Evolutionary conservation across 2,329 filamentous ascomycete genomes (phyloP), one percentile per base, ranked within the genome.

Genomic region (Colletotrichum aenigma): DNA sequence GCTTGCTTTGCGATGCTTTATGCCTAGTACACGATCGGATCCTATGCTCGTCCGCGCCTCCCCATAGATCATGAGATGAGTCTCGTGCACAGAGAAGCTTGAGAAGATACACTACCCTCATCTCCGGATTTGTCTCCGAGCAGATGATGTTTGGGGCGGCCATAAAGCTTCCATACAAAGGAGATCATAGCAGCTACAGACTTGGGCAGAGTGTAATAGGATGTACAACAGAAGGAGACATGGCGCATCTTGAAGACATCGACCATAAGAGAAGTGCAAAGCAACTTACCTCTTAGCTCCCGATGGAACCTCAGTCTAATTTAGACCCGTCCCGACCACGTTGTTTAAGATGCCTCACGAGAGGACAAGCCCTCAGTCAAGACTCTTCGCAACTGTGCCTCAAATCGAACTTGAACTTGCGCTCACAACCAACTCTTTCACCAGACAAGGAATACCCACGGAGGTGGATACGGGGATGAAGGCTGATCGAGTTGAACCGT

Each of bases 401-500:
- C 9, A 30, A 26, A 55, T 16, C 58, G 28, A 18, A 55, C 56
- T 69, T 55, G 30, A 30, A 58, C 26, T 26, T 34, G 24, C 32
- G 12, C n/a, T 18, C 9, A 60, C 10, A 4, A n/a, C 16, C 28
- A 18, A 24, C 24, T 58, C 12, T 9, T 28, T 36, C 16, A 13
- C 43, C 26, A 61, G 71, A 55, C 70, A 76, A 74, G 65, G 70
- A 55, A 60, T 13, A 76, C 58, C 70, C 74, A 74, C 68, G 70
- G 43, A 48, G 34, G 21, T 7, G n/a, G 30, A 34, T 32, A 24
- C 70, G 36, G 58, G 70, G 70, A 76, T 76, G 64, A 74, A 69
- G 66, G 74, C 65, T 76, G 74, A 43, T 26, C 21, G 4, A 60
- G n/a, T 55, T 48, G 36, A 55, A 26, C 10, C 4, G 34, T 18